Percentiles rank a stretch among this genome's conserved stretches.
Evolutionary conservation across 768 basidiomycete species (phyloP).

Genomic region (Pisolithus tinctorius): DNA sequence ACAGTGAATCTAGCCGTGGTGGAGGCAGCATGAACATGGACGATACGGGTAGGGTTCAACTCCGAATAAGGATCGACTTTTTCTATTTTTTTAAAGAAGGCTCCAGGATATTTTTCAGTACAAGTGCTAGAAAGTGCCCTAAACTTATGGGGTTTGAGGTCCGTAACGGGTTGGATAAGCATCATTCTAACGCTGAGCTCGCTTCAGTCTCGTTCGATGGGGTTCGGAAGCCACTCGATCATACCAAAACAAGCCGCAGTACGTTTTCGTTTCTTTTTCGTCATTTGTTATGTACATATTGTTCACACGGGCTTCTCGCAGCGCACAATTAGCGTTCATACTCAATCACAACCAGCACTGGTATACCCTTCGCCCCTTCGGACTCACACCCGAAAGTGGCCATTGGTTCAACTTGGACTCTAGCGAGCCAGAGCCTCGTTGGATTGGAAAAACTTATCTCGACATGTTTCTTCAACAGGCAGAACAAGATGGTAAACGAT

Average conservation of each 20-base stretch:
- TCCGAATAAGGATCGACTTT: background rate
- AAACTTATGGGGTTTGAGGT: constrained; percentile 81
- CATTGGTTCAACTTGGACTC: constrained; percentile 93
- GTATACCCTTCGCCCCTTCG: constrained; percentile 84
- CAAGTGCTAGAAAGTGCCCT: constrained; percentile 84
- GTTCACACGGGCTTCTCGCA: constrained; percentile 20
- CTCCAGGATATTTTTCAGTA: constrained; percentile 81
- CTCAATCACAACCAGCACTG: constrained; percentile 84
- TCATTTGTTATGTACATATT: constrained; percentile 5
- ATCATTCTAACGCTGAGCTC: constrained; percentile 3
- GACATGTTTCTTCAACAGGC: constrained; percentile 84
- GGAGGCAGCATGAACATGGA: constrained; percentile 76
- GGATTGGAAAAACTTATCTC: constrained; percentile 79
- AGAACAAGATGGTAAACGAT: constrained; percentile 66
- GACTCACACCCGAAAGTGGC: constrained; percentile 41
- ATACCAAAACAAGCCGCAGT: constrained; percentile 77
- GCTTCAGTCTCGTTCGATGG: constrained; percentile 71
- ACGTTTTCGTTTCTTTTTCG: constrained; percentile 16
- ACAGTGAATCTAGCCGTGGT: constrained; percentile 35
- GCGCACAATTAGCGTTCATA: constrained; percentile 80
- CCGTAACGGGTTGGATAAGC: background rate
- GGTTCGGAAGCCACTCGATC: constrained; percentile 74
- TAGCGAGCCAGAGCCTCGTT: constrained; percentile 60
- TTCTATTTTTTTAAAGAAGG: background rate
- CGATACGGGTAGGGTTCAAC: constrained; percentile 58